Percentiles rank a stretch among this genome's conserved stretches.
These are phyloP conservation scores for Coelastrella sp. DNA, from an alignment of 139 green algal species.

Conservation along the genomic window DNA sequence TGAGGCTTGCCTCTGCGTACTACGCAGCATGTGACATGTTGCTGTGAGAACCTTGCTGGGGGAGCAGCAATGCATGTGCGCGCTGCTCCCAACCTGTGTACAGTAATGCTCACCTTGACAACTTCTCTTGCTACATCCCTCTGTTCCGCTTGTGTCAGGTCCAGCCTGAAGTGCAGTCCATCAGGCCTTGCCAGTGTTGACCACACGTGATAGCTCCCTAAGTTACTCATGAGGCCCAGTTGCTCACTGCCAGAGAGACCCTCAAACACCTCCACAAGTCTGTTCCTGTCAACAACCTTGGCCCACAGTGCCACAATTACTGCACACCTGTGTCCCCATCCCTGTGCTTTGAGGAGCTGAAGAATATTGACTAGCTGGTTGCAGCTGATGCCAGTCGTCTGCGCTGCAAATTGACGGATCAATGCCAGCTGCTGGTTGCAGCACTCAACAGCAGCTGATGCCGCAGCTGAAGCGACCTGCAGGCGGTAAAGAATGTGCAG, in stretches of 20 bases:
- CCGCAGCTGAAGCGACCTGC: neutral
- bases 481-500: too few species aligned
- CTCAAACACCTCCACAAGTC: conserved; percentile 47
- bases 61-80: too few species aligned
- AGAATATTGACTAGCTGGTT: conserved; percentile 26
- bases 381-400: conserved; percentile 1
- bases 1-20: too few species aligned
- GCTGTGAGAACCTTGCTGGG: too few species aligned
- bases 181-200: conserved; percentile 40
- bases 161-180: conserved; percentile 52
- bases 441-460: neutral
- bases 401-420: conserved; percentile 9
- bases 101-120: conserved; percentile 44
- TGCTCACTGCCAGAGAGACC: conserved; percentile 31
- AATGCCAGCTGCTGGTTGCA: neutral
- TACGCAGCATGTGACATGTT: too few species aligned
- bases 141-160: conserved; percentile 48
- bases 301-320: conserved; percentile 39
- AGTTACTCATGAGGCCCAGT: conserved; percentile 25
- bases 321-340: neutral
- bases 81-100: too few species aligned
- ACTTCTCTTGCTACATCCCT: conserved; percentile 43
- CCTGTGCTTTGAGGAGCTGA: neutral
- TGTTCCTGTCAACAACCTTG: conserved; percentile 11
- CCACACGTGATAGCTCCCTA: conserved; percentile 49